Percentiles rank a stretch among this genome's conserved stretches.
phyloP scores from a whole-genome alignment of 345 rosid genomes.

The Luvunga scandens region DNA sequence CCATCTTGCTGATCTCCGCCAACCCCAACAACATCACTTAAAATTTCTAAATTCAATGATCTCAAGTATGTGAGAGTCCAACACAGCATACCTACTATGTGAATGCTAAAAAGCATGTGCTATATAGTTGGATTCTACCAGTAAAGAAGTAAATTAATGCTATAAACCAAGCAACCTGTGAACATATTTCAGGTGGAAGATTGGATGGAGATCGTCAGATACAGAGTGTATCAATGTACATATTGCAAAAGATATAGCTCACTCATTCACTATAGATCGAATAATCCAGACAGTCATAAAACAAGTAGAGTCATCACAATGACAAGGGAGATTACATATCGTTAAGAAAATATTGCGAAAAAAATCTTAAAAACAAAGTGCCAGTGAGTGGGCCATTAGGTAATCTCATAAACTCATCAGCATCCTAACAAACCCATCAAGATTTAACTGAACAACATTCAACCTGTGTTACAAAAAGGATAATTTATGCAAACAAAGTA shows the following conservation, averaged over 20 bases:
- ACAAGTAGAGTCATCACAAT: neutral
- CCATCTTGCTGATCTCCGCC: neutral
- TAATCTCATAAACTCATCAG: neutral
- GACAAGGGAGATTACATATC: neutral
- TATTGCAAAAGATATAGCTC: neutral
- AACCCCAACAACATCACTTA: neutral
- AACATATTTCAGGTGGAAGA: neutral
- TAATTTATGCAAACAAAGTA: neutral
- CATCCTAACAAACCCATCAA: neutral
- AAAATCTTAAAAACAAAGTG: neutral
- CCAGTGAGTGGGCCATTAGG: neutral
- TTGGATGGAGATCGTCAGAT: neutral
- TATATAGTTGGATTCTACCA: neutral
- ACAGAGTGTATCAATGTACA: neutral
- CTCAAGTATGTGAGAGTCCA: neutral
- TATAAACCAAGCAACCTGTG: neutral
- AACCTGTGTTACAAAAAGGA: neutral
- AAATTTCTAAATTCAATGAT: neutral
- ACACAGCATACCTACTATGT: neutral
- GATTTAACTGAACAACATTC: neutral
- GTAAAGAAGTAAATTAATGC: neutral
- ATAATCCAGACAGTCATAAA: neutral
- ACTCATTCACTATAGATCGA: neutral
- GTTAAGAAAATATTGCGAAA: neutral
- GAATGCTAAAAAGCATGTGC: neutral